Evolutionary conservation across 768 basidiomycete genomes (phyloP).

Genomic region (Lactarius tabidus): DNA sequence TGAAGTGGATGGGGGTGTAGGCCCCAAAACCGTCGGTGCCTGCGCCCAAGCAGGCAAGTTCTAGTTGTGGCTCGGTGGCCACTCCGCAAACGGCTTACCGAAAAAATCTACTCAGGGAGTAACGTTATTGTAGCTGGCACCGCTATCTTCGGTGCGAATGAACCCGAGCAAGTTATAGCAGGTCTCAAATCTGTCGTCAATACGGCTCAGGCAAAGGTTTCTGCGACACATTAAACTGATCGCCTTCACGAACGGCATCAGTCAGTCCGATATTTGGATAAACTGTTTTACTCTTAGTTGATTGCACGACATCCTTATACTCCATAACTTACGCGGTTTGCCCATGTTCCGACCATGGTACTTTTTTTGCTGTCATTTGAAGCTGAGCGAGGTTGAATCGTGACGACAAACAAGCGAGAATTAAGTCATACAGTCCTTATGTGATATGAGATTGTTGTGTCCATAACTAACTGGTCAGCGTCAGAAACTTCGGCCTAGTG

Average conservation of each 20-base stretch:
- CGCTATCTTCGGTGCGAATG: conserved; percentile 81
- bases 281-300: no score
- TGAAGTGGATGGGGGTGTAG: conserved; percentile 98
- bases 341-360: neutral
- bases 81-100: neutral
- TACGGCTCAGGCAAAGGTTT: conserved; percentile 53
- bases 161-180: conserved; percentile 74
- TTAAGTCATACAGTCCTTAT: neutral
- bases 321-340: no score
- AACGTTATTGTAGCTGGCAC: conserved; percentile 99
- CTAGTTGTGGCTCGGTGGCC: conserved; percentile 15
- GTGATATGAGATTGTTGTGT: neutral
- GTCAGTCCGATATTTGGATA: neutral
- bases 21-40: conserved; percentile 77
- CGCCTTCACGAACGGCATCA: neutral
- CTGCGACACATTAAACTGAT: conserved; percentile 24
- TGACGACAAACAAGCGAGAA: neutral
- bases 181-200: conserved; percentile 66
- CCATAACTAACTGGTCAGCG: neutral
- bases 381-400: neutral
- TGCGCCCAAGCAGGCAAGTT: conserved; percentile 84
- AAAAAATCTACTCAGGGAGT: conserved; percentile 54
- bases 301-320: no score
- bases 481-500: neutral
- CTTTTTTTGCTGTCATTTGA: neutral